Evolutionary conservation across 2,329 filamentous ascomycete species (phyloP).

Genomic region (Teratosphaeria pseudoeucalypti): DNA sequence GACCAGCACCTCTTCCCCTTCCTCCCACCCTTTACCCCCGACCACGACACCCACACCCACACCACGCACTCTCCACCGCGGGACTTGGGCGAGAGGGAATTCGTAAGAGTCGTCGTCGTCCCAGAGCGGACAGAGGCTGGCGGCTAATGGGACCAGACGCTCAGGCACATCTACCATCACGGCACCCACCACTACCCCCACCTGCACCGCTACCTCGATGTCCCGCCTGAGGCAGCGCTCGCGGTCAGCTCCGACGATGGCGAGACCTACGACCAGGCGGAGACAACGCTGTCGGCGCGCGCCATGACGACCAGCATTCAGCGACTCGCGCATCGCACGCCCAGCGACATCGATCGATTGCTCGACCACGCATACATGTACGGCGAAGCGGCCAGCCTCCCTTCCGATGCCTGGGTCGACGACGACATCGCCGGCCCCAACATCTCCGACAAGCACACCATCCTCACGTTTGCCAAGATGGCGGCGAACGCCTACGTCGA

Average conservation of each 20-base stretch:
- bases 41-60: neutral
- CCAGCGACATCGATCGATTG: constrained; percentile 66
- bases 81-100: constrained; percentile 16
- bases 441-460: constrained; percentile 71
- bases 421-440: constrained; percentile 63
- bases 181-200: constrained; percentile 68
- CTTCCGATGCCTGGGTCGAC: constrained; percentile 67
- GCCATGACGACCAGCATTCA: constrained; percentile 54
- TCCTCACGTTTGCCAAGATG: constrained; percentile 79
- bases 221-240: constrained; percentile 46
- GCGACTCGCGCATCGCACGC: constrained; percentile 67
- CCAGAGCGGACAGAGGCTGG: neutral
- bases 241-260: constrained; percentile 19
- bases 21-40: neutral
- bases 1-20: neutral
- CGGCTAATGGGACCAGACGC: constrained; percentile 33
- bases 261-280: constrained; percentile 29
- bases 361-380: constrained; percentile 60
- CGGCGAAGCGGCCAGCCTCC: constrained; percentile 57
- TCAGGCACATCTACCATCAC: constrained; percentile 89
- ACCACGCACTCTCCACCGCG: neutral
- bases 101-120: constrained; percentile 14
- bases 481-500: constrained; percentile 81
- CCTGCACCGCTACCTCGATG: constrained; percentile 67
- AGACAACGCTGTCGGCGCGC: constrained; percentile 33